Percentiles rank a stretch among this genome's conserved stretches.
Conservation (phyloP, 139 green algal species). For the Chlamydomonas applanata region DNA sequence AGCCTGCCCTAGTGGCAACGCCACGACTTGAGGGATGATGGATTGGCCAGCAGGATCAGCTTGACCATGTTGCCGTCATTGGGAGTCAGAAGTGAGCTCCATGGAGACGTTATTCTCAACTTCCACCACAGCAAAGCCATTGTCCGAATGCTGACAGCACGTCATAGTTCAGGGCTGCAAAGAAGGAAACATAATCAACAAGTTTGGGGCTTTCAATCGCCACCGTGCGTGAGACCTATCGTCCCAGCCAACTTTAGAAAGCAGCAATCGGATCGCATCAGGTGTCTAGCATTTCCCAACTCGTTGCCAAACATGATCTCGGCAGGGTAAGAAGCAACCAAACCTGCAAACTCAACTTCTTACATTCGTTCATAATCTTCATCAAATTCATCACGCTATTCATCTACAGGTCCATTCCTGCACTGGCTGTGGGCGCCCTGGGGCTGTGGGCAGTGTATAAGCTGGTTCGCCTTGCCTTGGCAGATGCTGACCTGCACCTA, state of each 20-base stretch:
- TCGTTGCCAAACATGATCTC: background rate
- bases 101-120: too few species aligned
- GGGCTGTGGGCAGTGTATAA: slow-evolving; percentile 13
- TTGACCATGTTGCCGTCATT: too few species aligned
- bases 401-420: background rate
- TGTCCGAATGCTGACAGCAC: slow-evolving; percentile 3
- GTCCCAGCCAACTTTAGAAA: too few species aligned
- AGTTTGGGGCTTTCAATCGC: too few species aligned
- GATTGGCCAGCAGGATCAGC: too few species aligned
- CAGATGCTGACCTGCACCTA: slow-evolving; percentile 33
- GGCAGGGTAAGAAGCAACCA: background rate
- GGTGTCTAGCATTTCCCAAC: background rate
- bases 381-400: background rate
- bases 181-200: too few species aligned
- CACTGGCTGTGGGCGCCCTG: background rate
- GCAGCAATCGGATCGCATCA: background rate
- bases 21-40: too few species aligned
- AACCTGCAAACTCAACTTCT: background rate
- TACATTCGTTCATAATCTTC: background rate
- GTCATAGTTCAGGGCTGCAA: too few species aligned
- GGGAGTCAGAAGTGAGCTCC: too few species aligned
- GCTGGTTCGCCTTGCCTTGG: slow-evolving; percentile 15
- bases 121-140: too few species aligned
- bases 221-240: too few species aligned
- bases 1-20: too few species aligned